A percentile compares a stretch with the other conserved stretches of the same genome.
phyloP scores from a whole-genome alignment of 1,139 yeast genomes.

The Candida tropicalis region DNA sequence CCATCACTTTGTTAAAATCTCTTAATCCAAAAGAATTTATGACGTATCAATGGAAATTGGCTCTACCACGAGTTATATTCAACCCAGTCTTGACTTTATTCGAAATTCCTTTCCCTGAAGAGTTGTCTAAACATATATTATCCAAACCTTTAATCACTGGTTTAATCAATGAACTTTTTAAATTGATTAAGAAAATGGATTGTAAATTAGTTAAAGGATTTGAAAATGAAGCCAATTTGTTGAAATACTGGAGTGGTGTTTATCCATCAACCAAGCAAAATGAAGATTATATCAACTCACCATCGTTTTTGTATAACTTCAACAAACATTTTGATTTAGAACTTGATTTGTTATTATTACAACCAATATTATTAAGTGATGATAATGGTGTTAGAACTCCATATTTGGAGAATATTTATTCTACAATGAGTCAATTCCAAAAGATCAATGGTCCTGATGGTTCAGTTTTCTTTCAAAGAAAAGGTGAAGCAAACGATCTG shows the following conservation, averaged over 20 bases:
- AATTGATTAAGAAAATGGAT: conserved; percentile 78
- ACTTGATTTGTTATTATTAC: conserved; percentile 74
- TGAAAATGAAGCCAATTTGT: conserved; percentile 62
- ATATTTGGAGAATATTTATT: conserved; percentile 82
- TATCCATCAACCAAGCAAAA: conserved; percentile 37
- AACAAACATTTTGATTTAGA: conserved; percentile 57
- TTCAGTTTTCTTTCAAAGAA: conserved; percentile 41
- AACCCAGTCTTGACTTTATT: conserved; percentile 75
- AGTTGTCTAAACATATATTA: conserved; percentile 64
- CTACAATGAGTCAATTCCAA: conserved; percentile 70
- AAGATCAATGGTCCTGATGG: conserved; percentile 43
- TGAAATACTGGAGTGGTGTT: conserved; percentile 53
- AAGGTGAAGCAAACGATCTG: conserved; percentile 9
- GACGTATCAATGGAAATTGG: conserved; percentile 82
- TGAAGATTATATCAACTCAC: conserved; percentile 44
- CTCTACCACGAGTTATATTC: conserved; percentile 75
- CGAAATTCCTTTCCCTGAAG: conserved; percentile 65
- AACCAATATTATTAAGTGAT: conserved; percentile 86
- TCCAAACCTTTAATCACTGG: conserved; percentile 88
- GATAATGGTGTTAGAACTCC: conserved; percentile 86
- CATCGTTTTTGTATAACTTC: conserved; percentile 62
- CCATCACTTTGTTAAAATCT: conserved; percentile 50
- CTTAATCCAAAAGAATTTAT: conserved; percentile 60
- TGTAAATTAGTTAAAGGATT: conserved; percentile 67
- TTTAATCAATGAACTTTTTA: conserved; percentile 69